These are phyloP conservation scores for Curvularia eragrostidis DNA, from an alignment of 2,329 filamentous ascomycete genomes.

Conservation along the genomic window DNA sequence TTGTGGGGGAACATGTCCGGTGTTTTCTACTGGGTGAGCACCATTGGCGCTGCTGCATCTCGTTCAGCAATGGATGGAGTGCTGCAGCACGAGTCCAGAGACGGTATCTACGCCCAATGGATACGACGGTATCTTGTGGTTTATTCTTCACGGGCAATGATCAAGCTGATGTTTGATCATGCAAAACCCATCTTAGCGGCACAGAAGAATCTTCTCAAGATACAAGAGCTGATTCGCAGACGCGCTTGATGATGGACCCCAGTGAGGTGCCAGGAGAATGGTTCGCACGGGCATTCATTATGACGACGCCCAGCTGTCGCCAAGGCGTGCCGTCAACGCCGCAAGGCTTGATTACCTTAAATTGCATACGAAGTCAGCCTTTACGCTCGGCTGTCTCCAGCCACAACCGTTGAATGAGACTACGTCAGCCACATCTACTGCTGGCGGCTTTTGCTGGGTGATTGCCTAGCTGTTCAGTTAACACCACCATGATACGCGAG, in stretches of 20 bases:
- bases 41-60: conserved; percentile 42
- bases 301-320: background rate
- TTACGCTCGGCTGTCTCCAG: background rate
- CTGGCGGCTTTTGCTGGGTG: background rate
- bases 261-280: too few species aligned
- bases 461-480: background rate
- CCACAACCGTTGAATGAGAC: background rate
- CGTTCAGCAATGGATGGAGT: conserved; percentile 14
- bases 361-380: background rate
- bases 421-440: background rate
- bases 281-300: too few species aligned
- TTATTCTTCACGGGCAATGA: conserved; percentile 34
- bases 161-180: conserved; percentile 38
- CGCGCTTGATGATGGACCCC: background rate
- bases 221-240: conserved; percentile 37
- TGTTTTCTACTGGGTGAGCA: conserved; percentile 45
- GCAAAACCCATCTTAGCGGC: conserved; percentile 32
- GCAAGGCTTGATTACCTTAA: background rate
- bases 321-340: background rate
- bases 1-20: conserved; percentile 45
- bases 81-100: background rate
- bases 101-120: conserved; percentile 21
- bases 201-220: conserved; percentile 35
- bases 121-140: conserved; percentile 39
- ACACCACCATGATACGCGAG: background rate